Percentiles rank a stretch among this genome's conserved stretches.
These are phyloP conservation scores for Eucalyptus cloeziana DNA, from an alignment of 345 rosid genomes.

Conservation along the genomic window DNA sequence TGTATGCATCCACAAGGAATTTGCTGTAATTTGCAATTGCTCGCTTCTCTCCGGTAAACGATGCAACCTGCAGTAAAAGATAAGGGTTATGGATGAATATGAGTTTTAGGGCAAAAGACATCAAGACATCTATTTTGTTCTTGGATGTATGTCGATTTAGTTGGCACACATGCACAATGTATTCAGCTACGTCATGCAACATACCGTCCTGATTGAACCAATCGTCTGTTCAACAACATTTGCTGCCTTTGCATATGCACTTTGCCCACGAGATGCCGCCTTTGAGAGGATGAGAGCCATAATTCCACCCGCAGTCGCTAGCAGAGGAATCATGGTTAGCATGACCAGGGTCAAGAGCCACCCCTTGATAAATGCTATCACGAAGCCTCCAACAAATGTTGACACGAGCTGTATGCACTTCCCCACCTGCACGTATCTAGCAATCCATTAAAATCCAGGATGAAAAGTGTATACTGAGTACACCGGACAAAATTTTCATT, in stretches of 20 bases:
- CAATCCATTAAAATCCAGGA: neutral
- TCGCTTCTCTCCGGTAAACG: conserved; percentile 83
- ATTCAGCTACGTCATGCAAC: neutral
- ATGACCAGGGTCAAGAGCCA: conserved; percentile 87
- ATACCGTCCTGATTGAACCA: conserved; percentile 80
- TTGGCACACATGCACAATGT: neutral
- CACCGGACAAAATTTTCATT: neutral
- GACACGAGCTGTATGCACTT: conserved; percentile 60
- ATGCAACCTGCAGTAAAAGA: conserved; percentile 55
- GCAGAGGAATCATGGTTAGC: conserved; percentile 56
- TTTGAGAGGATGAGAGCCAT: conserved; percentile 38
- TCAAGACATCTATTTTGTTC: neutral
- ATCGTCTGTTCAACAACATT: conserved; percentile 60
- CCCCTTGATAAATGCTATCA: conserved; percentile 60
- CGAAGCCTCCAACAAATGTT: conserved; percentile 73
- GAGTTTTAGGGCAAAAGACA: conserved; percentile 22
- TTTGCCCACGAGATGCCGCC: conserved; percentile 50
- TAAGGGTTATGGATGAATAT: conserved; percentile 33
- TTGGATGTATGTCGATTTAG: neutral
- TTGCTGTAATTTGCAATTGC: conserved; percentile 48
- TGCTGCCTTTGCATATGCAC: conserved; percentile 66
- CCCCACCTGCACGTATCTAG: conserved; percentile 47
- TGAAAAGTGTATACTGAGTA: neutral
- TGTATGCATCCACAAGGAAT: conserved; percentile 48
- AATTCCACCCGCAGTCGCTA: conserved; percentile 51